Evolutionary conservation across 225 moss, liverwort and hornwort genomes (phyloP), one percentile per base, ranked within the genome.

Genomic region (Neckera pumila): DNA sequence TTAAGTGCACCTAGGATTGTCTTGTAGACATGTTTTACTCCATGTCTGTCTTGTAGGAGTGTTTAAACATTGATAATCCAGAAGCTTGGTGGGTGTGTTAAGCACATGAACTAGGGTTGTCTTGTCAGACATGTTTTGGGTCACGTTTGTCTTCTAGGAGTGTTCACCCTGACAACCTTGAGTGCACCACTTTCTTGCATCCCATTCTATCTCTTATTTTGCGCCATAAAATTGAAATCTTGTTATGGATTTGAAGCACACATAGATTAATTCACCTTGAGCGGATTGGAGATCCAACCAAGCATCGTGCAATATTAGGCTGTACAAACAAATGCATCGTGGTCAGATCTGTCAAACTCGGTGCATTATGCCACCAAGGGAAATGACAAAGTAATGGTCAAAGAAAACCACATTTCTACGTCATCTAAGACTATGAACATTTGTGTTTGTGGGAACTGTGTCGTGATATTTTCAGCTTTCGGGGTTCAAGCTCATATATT

Each of bases 361-460:
- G 10, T 59, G 70, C 77, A 91, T 86, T 58, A 19, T 79, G 79
- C 79, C 69, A 43, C 58, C 84, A 83, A 66, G 11, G 74, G 49
- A 89, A 74, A 51, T 87, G 89, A 86, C 91, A 91, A 87, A 79
- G 27, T 28, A 84, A 66, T 73, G 86, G 89, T 91, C 84, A 89
- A 89, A 85, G 31, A 85, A 81, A 57, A 38, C 83, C 17, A 10
- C 11, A 54, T 21, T 67, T 30, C 23, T 58, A 83, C 54, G 43
- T 65, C 72, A 84, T n/a, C 28, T 13, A 30, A 72, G 59, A 79
- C 28, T 13, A 30, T 79, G 59, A 79, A 57, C 27, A 61, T 42
- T 49, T 53, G 56, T 17, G 11, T 34, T 33, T 15, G 34, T 57
- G 83, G 91, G 83, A 71, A 79, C 22, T 76, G 86, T 86, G 65